phyloP scores from a whole-genome alignment of 352 stramenopile species.

The Poterioochromonas sp. region DNA sequence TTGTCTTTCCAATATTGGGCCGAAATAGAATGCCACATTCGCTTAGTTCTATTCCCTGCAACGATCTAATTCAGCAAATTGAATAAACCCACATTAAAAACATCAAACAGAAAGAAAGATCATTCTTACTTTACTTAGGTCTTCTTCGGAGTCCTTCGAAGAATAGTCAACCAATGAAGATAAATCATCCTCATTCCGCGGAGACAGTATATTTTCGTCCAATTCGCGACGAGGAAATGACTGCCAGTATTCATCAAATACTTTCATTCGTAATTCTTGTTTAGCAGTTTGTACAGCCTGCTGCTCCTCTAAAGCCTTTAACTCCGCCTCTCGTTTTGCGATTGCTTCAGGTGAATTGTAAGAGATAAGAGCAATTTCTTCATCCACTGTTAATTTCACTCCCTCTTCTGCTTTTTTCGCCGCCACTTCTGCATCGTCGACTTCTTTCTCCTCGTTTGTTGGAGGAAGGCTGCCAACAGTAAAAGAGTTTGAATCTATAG shows the following conservation, averaged over 20 bases:
- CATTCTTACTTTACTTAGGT: no score
- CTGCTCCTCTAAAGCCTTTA: not conserved
- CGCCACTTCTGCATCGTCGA: no score
- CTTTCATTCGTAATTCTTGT: constrained; percentile 3
- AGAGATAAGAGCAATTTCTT: not conserved
- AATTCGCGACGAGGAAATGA: not conserved
- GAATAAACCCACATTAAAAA: not conserved
- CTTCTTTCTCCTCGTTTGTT: no score
- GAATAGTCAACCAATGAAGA: no score
- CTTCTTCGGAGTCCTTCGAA: no score
- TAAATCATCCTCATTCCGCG: no score
- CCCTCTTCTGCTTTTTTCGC: no score
- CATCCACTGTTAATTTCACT: not conserved
- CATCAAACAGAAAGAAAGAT: no score
- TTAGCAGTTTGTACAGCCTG: not conserved
- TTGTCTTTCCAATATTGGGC: not conserved
- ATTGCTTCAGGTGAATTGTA: not conserved
- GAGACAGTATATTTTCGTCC: no score
- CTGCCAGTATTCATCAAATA: constrained; percentile 13
- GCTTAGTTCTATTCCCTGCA: not conserved
- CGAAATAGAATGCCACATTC: not conserved
- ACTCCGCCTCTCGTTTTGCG: not conserved
- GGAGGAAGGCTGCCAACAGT: no score
- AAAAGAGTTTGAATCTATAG: no score
- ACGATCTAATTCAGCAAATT: not conserved